A percentile compares a stretch with the other conserved stretches of the same genome.
phyloP scores from a whole-genome alignment of 192 early-diverging fungal genomes.

The Rhizophagus clarus region DNA sequence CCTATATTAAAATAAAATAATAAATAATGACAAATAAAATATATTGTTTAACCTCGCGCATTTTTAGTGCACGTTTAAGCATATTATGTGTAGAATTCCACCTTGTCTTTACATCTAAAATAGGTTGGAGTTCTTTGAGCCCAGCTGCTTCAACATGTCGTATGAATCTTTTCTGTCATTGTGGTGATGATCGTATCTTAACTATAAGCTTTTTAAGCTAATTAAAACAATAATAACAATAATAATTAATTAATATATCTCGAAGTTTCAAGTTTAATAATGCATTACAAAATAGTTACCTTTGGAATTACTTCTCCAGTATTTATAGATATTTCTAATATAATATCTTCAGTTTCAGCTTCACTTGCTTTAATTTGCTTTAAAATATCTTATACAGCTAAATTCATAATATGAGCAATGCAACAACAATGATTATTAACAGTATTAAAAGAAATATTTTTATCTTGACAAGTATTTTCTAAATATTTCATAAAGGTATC shows the following conservation, averaged over 20 bases:
- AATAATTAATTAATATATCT: conserved; percentile 1
- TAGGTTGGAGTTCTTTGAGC: neutral
- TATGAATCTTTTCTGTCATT: neutral
- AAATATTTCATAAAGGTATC: conserved; percentile 17
- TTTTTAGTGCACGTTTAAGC: neutral
- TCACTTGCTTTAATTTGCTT: neutral
- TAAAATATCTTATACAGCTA: conserved; percentile 1
- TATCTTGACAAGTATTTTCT: neutral
- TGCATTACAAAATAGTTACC: neutral
- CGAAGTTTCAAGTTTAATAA: neutral
- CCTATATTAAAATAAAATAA: neutral
- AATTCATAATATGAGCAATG: conserved; percentile 20
- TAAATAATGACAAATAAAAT: neutral
- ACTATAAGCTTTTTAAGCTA: conserved; percentile 2
- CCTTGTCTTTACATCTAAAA: conserved; percentile 14
- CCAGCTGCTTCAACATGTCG: neutral
- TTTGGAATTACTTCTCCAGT: neutral
- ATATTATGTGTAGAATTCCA: conserved; percentile 6
- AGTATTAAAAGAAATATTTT: conserved; percentile 9
- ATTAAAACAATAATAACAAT: neutral
- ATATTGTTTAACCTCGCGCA: neutral
- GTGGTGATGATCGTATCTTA: conserved; percentile 19
- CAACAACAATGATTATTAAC: neutral
- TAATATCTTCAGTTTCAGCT: neutral
- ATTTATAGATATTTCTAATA: neutral